These are phyloP conservation scores for Plasmodium vinckei DNA, from an alignment of 169 alveolate genomes.

Conservation along the genomic window DNA sequence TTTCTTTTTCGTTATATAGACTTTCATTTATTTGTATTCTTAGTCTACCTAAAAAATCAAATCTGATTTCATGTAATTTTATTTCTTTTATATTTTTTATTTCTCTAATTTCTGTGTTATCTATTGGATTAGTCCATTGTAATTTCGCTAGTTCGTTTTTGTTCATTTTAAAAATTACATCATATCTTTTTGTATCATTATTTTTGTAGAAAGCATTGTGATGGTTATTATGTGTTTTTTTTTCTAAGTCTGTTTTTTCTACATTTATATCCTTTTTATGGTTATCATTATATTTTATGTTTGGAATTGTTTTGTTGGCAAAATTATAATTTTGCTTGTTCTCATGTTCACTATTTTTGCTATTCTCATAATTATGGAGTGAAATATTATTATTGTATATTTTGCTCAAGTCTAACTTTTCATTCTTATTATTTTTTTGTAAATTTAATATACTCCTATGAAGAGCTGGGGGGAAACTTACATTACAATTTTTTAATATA, in stretches of 20 bases:
- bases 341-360: conserved; percentile 47
- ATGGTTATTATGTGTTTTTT: background rate
- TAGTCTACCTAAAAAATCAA: conserved; percentile 80
- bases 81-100: conserved; percentile 48
- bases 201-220: background rate
- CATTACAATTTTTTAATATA: background rate
- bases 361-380: conserved; percentile 1
- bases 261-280: conserved; percentile 42
- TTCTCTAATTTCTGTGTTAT: conserved; percentile 62
- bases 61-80: conserved; percentile 81
- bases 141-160: conserved; percentile 79
- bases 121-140: conserved; percentile 86
- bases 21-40: conserved; percentile 54
- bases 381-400: background rate
- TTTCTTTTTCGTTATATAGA: conserved; percentile 25
- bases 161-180: conserved; percentile 23
- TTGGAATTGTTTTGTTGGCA: conserved; percentile 56
- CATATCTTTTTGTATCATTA: conserved; percentile 20
- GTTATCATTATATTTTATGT: conserved; percentile 71
- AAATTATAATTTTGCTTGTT: conserved; percentile 49
- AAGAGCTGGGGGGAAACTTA: conserved; percentile 64
- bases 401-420: conserved; percentile 14
- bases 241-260: conserved; percentile 32
- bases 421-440: conserved; percentile 41
- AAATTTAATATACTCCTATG: conserved; percentile 58